A percentile compares a stretch with the other conserved stretches of the same genome.
phyloP scores from a whole-genome alignment of 441 rosid genomes.

The Erodium moschatum region DNA sequence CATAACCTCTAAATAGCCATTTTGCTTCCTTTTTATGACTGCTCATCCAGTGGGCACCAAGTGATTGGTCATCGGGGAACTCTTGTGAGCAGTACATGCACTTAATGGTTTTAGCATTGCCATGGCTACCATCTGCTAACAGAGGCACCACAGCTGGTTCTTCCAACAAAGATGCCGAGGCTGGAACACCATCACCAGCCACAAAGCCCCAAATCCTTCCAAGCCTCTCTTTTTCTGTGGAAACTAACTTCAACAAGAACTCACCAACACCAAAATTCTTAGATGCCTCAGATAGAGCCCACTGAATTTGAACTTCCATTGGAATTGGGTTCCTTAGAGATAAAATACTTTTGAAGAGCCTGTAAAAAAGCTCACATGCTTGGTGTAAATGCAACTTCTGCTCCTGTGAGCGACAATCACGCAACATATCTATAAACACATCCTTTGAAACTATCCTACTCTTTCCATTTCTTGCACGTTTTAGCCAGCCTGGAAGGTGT shows the following conservation, averaged over 20 bases:
- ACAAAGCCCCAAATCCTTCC: conserved; percentile 62
- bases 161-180: conserved; percentile 30
- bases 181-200: conserved; percentile 32
- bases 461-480: conserved; percentile 96
- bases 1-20: conserved; percentile 75
- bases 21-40: conserved; percentile 70
- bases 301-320: conserved; percentile 86
- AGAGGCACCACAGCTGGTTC: conserved; percentile 39
- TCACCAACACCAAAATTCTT: conserved; percentile 57
- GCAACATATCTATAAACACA: conserved; percentile 69
- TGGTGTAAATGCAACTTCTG: conserved; percentile 68
- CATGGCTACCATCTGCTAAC: conserved; percentile 31
- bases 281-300: conserved; percentile 94
- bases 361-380: conserved; percentile 93
- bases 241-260: conserved; percentile 61
- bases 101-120: conserved; percentile 34
- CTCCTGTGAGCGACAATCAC: conserved; percentile 47
- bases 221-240: conserved; percentile 70
- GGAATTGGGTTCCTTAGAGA: conserved; percentile 87
- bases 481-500: conserved; percentile 98
- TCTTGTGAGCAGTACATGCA: conserved; percentile 62
- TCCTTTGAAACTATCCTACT: conserved; percentile 92
- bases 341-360: conserved; percentile 80
- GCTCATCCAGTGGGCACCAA: conserved; percentile 61
- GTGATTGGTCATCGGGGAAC: conserved; percentile 46